Base-by-base conservation (phyloP, 345 rosid genomes). In the Heritiera fomes region DNA sequence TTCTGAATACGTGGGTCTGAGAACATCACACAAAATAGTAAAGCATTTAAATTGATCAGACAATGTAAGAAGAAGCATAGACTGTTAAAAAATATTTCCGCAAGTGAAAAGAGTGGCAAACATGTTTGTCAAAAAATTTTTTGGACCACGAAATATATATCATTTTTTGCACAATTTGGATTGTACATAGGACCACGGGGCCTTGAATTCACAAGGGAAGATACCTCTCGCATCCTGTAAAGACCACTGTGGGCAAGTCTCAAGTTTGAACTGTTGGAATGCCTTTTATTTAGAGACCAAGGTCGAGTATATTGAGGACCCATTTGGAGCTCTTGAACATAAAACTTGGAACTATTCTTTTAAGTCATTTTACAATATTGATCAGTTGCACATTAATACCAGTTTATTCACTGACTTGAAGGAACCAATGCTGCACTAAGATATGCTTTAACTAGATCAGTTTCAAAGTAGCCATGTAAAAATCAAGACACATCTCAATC, bases 1-100 rank as follows among this genome's bases (percentile, higher is more conserved):
- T 92, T 80, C 88, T 73, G 75, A 82, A 92, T 79, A 95, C 94
- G 38, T 95, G 98, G 58, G 82, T 91, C 99, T 95, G 92, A 75
- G 73, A 80, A 82, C 73, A 41, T 53, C 79, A 77, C 52, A 50
- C 50, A 49, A 60, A 81, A 65, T 30, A 77, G 74, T 50, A 81
- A 63, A 75, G 55, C 30, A 71, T 71, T 59, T 73, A 10, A 55
- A 53, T 17, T 55, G 2, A 73, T 20, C 15, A 62, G 41, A 41
- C 7, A 20, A 23, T 64, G 58, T 45, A 80, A 46, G 14, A 60
- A 64, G 52, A 76, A 64, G 38, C 60, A 52, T 6, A 9, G 4
- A 60, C 7, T n/a, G 20, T 8, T 15, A 43, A 61, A 11, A 63
- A 12, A 1, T 34, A 58, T 40, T 52, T 60, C 23, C n/a, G 65